Conservation (phyloP, 768 basidiomycete species). For the Amyloporia xantha region DNA sequence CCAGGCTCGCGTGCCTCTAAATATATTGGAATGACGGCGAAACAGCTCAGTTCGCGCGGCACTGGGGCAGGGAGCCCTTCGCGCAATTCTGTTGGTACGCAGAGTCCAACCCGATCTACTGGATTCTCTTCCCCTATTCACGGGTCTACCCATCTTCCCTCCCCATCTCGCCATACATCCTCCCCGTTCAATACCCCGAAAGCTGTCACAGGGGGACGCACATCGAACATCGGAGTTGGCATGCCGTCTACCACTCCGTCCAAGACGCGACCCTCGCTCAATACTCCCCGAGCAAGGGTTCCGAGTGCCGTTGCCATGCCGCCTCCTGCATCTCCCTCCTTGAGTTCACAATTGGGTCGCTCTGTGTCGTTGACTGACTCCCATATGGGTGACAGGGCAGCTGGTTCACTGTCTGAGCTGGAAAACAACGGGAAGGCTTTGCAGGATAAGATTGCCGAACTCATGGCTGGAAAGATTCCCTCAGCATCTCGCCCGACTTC, state of each 20-base stretch:
- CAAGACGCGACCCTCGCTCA: too few species aligned
- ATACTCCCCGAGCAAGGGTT: conserved; percentile 57
- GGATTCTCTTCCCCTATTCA: conserved; percentile 14
- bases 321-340: conserved; percentile 61
- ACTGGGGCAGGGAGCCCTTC: conserved; percentile 13
- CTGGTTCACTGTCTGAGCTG: conserved; percentile 27
- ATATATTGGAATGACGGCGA: conserved; percentile 79
- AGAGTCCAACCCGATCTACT: conserved; percentile 17
- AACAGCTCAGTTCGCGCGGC: conserved; percentile 57
- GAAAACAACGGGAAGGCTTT: conserved; percentile 34
- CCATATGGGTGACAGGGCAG: conserved; percentile 8
- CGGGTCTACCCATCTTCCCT: too few species aligned
- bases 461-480: conserved; percentile 31
- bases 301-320: conserved; percentile 79
- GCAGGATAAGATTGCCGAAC: conserved; percentile 43
- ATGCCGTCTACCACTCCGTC: conserved; percentile 36
- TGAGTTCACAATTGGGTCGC: conserved; percentile 27
- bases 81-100: conserved; percentile 11
- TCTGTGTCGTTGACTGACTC: conserved; percentile 34
- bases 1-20: conserved; percentile 81
- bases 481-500: conserved; percentile 32
- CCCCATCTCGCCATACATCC: conserved; percentile 25
- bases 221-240: conserved; percentile 30
- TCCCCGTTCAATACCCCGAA: conserved; percentile 72
- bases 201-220: conserved; percentile 33